Evolutionary conservation across 345 rosid species (phyloP).

Genomic region (Rhizophora apiculata): DNA sequence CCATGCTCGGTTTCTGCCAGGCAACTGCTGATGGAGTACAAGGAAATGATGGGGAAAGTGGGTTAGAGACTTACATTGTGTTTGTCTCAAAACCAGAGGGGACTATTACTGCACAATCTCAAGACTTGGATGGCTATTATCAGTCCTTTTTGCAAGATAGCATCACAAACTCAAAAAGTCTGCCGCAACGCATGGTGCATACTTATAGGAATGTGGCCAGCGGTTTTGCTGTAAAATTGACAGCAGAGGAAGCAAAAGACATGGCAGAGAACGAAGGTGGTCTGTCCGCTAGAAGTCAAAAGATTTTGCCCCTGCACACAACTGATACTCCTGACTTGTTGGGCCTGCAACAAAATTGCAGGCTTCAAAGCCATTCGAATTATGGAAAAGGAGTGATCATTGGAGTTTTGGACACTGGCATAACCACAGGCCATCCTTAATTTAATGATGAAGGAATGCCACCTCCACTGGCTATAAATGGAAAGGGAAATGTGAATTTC

Average conservation of each 20-base stretch:
- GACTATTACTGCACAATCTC: neutral
- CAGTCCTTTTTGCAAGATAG: slow-evolving; percentile 33
- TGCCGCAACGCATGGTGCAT: slow-evolving; percentile 25
- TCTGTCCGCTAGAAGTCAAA: slow-evolving; percentile 34
- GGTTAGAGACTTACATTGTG: slow-evolving; percentile 34
- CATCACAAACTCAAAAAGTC: slow-evolving; percentile 13
- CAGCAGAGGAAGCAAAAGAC: slow-evolving; percentile 39
- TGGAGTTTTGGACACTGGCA: slow-evolving; percentile 26
- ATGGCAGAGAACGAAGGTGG: slow-evolving; percentile 40
- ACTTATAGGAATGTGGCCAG: slow-evolving; percentile 35
- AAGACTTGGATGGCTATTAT: slow-evolving; percentile 28
- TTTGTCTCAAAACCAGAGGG: slow-evolving; percentile 24
- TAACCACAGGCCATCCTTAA: slow-evolving; percentile 22
- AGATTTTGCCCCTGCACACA: slow-evolving; percentile 23
- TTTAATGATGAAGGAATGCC: slow-evolving; percentile 19
- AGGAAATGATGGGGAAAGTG: neutral
- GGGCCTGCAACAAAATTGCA: slow-evolving; percentile 18
- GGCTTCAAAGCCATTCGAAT: slow-evolving; percentile 1
- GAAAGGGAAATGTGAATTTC: slow-evolving; percentile 29
- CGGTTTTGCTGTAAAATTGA: slow-evolving; percentile 51
- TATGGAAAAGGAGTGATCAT: slow-evolving; percentile 24
- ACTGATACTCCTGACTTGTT: slow-evolving; percentile 22
- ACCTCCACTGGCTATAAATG: slow-evolving; percentile 21
- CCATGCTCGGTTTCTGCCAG: slow-evolving; percentile 18
- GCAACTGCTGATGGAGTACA: neutral